Evolutionary conservation across 192 early-diverging fungal species (phyloP).

Genomic region (Haplosporangium gracile): DNA sequence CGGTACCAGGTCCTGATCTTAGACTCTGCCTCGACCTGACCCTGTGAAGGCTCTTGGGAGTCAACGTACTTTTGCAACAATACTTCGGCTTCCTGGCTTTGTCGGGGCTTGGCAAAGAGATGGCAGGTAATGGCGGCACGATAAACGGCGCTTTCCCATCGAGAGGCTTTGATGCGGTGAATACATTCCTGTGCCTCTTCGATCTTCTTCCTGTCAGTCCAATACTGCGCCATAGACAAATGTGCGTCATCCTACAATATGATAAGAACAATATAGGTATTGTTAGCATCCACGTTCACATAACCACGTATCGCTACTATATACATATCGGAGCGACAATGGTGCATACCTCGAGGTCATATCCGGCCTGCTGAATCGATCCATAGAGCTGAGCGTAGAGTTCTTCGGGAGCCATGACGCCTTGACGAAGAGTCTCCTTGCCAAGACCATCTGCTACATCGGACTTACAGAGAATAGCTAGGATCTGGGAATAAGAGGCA

Average conservation of each 20-base stretch:
- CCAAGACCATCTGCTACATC: conserved; percentile 15
- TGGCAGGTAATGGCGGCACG: conserved; percentile 34
- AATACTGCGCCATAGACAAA: conserved; percentile 39
- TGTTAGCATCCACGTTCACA: background rate
- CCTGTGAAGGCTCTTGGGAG: background rate
- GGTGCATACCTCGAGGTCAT: conserved; percentile 25
- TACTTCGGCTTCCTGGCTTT: conserved; percentile 35
- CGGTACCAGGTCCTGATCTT: conserved; percentile 37
- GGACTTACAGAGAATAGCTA: conserved; percentile 35
- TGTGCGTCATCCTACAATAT: conserved; percentile 27
- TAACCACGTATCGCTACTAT: too few relatives aligned
- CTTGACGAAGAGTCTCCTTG: conserved; percentile 38
- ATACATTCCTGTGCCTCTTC: conserved; percentile 48
- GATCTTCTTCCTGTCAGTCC: conserved; percentile 22
- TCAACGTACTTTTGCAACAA: conserved; percentile 33
- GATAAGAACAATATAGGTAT: background rate
- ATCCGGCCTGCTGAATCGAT: conserved; percentile 41
- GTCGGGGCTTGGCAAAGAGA: conserved; percentile 37
- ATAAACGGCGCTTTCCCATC: conserved; percentile 27
- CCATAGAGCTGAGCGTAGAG: conserved; percentile 47
- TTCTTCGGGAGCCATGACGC: conserved; percentile 37
- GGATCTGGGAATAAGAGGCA: conserved; percentile 21
- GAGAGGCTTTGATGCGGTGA: conserved; percentile 1
- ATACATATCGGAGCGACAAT: background rate
- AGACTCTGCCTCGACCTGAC: background rate